Evolutionary conservation across 2,329 filamentous ascomycete species (phyloP).

Genomic region (Paecilomyces niveus): DNA sequence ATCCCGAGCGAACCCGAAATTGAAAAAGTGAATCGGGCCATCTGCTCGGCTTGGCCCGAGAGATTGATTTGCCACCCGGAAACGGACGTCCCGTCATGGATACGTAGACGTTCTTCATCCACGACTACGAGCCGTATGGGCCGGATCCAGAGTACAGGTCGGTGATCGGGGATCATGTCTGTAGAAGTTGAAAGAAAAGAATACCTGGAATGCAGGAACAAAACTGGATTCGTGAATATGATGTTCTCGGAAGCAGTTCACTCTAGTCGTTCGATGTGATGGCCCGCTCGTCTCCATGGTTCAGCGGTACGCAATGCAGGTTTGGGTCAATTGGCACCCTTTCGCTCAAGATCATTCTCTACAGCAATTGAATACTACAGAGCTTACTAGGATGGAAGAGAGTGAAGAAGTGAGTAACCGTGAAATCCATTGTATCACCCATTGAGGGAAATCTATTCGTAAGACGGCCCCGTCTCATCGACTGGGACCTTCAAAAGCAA

Average conservation of each 20-base stretch:
- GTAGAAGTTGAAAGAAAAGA: neutral
- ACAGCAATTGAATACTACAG: neutral
- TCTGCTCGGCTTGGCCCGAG: neutral
- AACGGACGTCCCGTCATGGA: neutral
- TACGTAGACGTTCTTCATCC: neutral
- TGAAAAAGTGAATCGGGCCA: neutral
- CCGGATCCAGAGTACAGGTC: neutral
- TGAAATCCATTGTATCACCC: neutral
- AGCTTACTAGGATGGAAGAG: too few relatives aligned
- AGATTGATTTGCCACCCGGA: neutral
- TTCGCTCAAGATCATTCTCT: neutral
- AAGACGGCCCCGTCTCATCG: neutral
- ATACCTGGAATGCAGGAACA: neutral
- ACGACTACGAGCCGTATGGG: neutral
- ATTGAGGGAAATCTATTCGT: neutral
- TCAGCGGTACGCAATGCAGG: neutral
- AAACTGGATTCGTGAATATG: neutral
- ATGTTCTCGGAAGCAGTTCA: neutral
- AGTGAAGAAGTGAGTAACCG: neutral
- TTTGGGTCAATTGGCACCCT: too few relatives aligned
- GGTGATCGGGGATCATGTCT: neutral
- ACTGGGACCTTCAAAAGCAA: neutral
- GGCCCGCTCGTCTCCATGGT: neutral
- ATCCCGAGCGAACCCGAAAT: neutral
- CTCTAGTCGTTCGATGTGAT: neutral